phyloP scores from a whole-genome alignment of 768 basidiomycete genomes.

The Mycena alexandri region DNA sequence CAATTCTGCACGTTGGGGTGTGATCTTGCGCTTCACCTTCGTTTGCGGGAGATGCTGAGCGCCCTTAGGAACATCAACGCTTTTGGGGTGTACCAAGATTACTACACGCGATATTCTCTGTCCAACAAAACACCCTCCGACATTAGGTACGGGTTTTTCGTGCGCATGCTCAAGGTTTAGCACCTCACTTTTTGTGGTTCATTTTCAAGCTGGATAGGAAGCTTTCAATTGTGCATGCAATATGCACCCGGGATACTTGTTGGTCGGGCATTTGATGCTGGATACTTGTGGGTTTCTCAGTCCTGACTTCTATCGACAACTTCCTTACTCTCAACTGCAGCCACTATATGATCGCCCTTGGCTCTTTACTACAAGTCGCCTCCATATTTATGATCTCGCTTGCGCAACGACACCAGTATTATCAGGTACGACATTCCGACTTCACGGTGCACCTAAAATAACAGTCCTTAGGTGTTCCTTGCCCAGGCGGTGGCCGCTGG shows the following conservation, averaged over 20 bases:
- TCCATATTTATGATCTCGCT: slow-evolving; percentile 33
- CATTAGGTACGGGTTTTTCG: slow-evolving; percentile 13
- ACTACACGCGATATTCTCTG: slow-evolving; percentile 29
- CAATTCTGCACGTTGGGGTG: slow-evolving; percentile 34
- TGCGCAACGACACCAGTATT: slow-evolving; percentile 27
- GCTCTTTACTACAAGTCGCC: slow-evolving; percentile 26
- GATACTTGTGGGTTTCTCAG: slow-evolving; percentile 26
- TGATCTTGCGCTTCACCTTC: neutral
- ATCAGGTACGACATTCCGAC: slow-evolving; percentile 14
- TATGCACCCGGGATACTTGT: slow-evolving; percentile 31
- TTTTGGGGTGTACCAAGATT: slow-evolving; percentile 31
- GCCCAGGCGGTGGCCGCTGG: slow-evolving; percentile 29
- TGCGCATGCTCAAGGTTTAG: neutral
- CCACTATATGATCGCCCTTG: slow-evolving; percentile 32
- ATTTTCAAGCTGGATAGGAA: slow-evolving; percentile 27
- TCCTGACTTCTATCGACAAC: neutral
- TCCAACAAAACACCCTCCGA: slow-evolving; percentile 29
- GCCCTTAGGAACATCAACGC: slow-evolving; percentile 24
- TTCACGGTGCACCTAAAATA: neutral
- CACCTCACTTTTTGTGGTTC: neutral
- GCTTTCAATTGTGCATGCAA: slow-evolving; percentile 32
- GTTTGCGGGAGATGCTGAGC: neutral
- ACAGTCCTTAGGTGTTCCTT: slow-evolving; percentile 24
- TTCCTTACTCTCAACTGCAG: neutral
- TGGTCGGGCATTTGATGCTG: slow-evolving; percentile 30